Percentiles rank a stretch among this genome's conserved stretches.
Conservation (phyloP, 208 protist genomes). For the Crithidia mellificae region DNA sequence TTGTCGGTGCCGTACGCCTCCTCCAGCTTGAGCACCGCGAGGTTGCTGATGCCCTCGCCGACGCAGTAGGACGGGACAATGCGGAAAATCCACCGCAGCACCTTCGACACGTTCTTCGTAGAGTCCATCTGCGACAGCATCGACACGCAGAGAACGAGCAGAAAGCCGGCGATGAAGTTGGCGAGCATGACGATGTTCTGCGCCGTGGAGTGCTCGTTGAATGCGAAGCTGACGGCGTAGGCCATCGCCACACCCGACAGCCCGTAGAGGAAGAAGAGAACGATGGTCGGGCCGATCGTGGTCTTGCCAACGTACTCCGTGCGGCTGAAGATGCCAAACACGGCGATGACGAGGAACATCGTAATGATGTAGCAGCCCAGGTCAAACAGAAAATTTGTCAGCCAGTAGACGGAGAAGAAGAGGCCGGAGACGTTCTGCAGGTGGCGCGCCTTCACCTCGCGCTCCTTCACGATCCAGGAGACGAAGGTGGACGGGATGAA, state of each 20-base stretch:
- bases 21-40: slow-evolving; percentile 39
- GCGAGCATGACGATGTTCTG: slow-evolving; percentile 68
- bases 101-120: slow-evolving; percentile 42
- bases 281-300: slow-evolving; percentile 46
- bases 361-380: slow-evolving; percentile 62
- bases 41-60: slow-evolving; percentile 74
- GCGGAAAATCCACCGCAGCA: slow-evolving; percentile 62
- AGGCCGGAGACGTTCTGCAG: slow-evolving; percentile 75
- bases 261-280: slow-evolving; percentile 69
- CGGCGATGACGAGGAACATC: slow-evolving; percentile 57
- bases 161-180: slow-evolving; percentile 82
- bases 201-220: slow-evolving; percentile 63
- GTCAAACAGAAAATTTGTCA: slow-evolving; percentile 82
- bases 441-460: slow-evolving; percentile 62
- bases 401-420: slow-evolving; percentile 66
- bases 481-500: slow-evolving; percentile 74
- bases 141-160: slow-evolving; percentile 58
- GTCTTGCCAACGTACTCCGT: slow-evolving; percentile 56
- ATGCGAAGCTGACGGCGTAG: slow-evolving; percentile 70
- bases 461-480: slow-evolving; percentile 79
- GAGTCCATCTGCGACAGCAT: slow-evolving; percentile 49
- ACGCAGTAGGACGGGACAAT: slow-evolving; percentile 76
- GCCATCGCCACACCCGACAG: slow-evolving; percentile 56
- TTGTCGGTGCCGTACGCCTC: slow-evolving; percentile 32
- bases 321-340: slow-evolving; percentile 60